These are phyloP conservation scores for Phytophthora chlamydospora DNA, from an alignment of 352 stramenopile genomes.

Conservation along the genomic window DNA sequence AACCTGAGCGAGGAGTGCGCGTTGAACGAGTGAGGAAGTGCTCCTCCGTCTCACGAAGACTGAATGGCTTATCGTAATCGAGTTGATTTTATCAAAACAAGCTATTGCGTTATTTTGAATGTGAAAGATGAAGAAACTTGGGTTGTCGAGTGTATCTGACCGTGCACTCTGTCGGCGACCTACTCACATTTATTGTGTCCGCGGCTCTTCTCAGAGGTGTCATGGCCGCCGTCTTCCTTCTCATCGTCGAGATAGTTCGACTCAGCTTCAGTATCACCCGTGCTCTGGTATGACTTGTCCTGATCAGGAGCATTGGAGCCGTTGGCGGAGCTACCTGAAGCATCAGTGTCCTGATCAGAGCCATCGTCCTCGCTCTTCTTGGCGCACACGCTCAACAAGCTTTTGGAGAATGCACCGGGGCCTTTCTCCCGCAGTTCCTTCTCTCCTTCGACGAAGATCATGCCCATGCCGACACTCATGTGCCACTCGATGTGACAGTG, in stretches of 20 bases:
- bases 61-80: slow-evolving; percentile 15
- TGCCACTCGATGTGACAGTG: slow-evolving; percentile 46
- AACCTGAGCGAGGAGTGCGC: slow-evolving; percentile 6
- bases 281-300: too few relatives aligned
- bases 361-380: neutral
- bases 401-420: slow-evolving; percentile 11
- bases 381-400: slow-evolving; percentile 23
- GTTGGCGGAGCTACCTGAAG: too few relatives aligned
- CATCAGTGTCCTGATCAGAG: too few relatives aligned
- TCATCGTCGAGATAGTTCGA: too few relatives aligned
- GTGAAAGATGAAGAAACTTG: too few relatives aligned
- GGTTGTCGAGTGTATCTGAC: too few relatives aligned
- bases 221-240: too few relatives aligned
- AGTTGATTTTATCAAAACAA: slow-evolving; percentile 10
- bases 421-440: slow-evolving; percentile 9
- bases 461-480: slow-evolving; percentile 26
- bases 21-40: slow-evolving; percentile 3
- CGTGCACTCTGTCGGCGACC: too few relatives aligned
- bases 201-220: too few relatives aligned
- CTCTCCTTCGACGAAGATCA: slow-evolving; percentile 28
- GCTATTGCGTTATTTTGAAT: neutral
- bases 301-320: too few relatives aligned
- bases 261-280: too few relatives aligned
- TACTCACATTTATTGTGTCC: too few relatives aligned
- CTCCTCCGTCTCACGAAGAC: slow-evolving; percentile 7